Conservation (phyloP, 2,329 filamentous ascomycete species). For the Neonectria faginata region DNA sequence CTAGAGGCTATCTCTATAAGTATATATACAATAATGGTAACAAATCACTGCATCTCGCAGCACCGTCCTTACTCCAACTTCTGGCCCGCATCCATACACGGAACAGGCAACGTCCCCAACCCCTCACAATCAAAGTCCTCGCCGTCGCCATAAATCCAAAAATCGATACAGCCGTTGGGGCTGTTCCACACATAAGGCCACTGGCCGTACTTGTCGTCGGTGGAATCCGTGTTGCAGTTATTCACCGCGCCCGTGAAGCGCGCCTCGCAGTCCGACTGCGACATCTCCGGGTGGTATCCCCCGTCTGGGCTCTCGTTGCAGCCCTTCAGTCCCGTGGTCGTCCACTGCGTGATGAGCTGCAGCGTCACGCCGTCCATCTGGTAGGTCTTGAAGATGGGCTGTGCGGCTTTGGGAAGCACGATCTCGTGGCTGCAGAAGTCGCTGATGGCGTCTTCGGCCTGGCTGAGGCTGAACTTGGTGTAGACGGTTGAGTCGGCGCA, state of each 20-base stretch:
- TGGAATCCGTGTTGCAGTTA: conserved; percentile 14
- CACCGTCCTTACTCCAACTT: not conserved
- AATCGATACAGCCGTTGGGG: conserved; percentile 19
- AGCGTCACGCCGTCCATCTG: conserved; percentile 3
- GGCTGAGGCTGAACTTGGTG: conserved; percentile 15
- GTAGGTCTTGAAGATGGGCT: conserved; percentile 7
- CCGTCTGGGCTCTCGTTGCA: conserved; percentile 9
- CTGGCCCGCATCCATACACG: conserved; percentile 8
- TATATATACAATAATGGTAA: not conserved
- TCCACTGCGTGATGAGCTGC: not conserved
- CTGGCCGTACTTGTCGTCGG: conserved; percentile 11
- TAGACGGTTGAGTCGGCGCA: conserved; percentile 20
- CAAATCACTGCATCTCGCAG: not conserved
- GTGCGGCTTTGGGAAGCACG: not conserved
- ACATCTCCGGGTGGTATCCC: not conserved
- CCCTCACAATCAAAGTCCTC: conserved; percentile 16
- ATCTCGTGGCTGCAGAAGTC: conserved; percentile 13
- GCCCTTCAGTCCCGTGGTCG: conserved; percentile 3
- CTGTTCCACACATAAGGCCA: conserved; percentile 20
- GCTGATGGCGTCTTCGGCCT: conserved; percentile 8
- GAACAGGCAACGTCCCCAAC: conserved; percentile 10
- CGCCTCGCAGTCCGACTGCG: conserved; percentile 5
- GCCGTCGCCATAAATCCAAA: conserved; percentile 16
- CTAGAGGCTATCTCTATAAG: no score
- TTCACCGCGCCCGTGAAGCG: conserved; percentile 17